Evolutionary conservation across 2,329 filamentous ascomycete species (phyloP), one percentile per base, ranked within the genome.

Genomic region (Byssothecium circinans): DNA sequence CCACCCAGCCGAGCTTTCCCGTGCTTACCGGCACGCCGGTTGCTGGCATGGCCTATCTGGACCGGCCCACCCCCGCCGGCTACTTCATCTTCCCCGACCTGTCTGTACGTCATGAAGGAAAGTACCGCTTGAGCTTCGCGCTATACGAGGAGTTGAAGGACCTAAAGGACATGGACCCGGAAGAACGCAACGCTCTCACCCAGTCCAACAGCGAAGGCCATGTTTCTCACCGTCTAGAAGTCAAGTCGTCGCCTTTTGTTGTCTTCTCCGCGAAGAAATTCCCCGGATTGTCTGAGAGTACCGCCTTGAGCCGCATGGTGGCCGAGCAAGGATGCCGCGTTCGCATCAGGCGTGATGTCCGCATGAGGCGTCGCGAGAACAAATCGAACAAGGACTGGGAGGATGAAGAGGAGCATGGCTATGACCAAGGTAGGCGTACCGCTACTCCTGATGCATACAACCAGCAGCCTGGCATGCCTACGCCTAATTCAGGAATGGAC

Each of bases 231-330:
- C 83, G 91, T 44, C 83, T 96, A 74, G 90, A 96, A 70, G 88
- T 96, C 62, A 91, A 92, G 77, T 95, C 94, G 0, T 75, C 81
- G 11, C 84, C 89, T 0, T 97, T 99, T 70, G 85, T 83, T 40
- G 94, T 97, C 34, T 97, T 82, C 76, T 96, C 91, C 61, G 94
- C 94, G 42, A 99, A 97, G 84, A 97, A 96, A 76, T 99, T 99
- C 75, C 94, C 94, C 14, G 94, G 92, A 15, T 77, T 97, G 49
- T 87, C 88, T 36, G 89, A 94, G 70, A 96, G 91, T 75, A 99
- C 94, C 0, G 78, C 82, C 11, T 78, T 97, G 41, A 96, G 91
- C 73, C 87, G 91, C 53, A 87, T 89, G 29, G 91, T 99, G 35
- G 91, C 92, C 15, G 92, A 99, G 71, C 94, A 99, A 73, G 94